Base-by-base conservation (phyloP, 306 rosid genomes). In the Calophaca sinica region DNA sequence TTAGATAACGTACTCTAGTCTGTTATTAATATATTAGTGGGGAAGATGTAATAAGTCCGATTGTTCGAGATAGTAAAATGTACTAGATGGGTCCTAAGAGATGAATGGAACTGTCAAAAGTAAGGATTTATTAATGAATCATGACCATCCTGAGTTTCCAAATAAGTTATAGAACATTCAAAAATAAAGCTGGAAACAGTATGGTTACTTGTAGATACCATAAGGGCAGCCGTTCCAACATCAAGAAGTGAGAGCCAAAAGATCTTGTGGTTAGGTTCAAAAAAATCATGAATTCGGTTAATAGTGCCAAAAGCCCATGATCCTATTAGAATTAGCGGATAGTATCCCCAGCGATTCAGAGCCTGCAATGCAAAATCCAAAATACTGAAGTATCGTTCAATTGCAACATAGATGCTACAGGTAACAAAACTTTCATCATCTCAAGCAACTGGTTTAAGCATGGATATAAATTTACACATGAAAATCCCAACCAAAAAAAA, bases 181-280 rank as follows among this genome's bases (percentile, higher is more conserved):
- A 31, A 75, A 68, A 67, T 51, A 73, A 53, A 51, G 74, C 73
- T 54, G 41, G 55, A 80, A 74, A 64, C 44, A 66, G 45, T 50
- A 75, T 5, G 50, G 73, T 20, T 42, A 75, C 35, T 49, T 29
- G 64, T 66, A 70, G 81, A 82, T 92, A 96, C 99, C 99, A 96
- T 92, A 53, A 96, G 98, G 33, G 92, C 84, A 74, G 98, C 93
- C 36, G 84, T 88, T 79, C 97, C 98, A 69, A 96, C 89, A 76
- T 96, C 98, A 76, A 96, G 99, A 87, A 92, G 67, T 7, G 96
- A 86, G 73, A 96, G 96, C 99, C 99, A 96, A 78, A 96, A 96
- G 62, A 96, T 86, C 77, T 90, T 90, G 58, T 88, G 91, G 68
- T 79, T 89, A 31, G 99, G 99, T 73, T 88, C 98, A 63, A 92